Evolutionary conservation across 192 early-diverging fungal genomes (phyloP).

Genomic region (Umbelopsis isabellina): DNA sequence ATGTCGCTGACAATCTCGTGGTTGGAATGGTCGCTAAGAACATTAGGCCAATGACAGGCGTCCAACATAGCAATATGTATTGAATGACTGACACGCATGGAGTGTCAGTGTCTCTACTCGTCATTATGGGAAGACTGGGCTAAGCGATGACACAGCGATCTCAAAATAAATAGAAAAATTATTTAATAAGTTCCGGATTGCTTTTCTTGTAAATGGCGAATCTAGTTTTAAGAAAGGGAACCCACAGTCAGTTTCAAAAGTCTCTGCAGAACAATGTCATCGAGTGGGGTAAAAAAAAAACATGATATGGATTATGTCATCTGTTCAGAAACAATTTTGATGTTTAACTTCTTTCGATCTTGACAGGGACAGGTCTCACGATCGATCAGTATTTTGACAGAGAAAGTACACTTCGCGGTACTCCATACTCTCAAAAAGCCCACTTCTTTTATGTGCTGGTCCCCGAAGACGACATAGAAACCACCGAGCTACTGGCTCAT

Average conservation of each 20-base stretch:
- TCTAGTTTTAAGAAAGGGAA: slow-evolving; percentile 10
- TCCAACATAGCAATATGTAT: slow-evolving; percentile 1
- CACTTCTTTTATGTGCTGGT: slow-evolving; percentile 10
- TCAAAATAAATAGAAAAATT: not conserved
- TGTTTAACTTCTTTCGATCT: too few species aligned
- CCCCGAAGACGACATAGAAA: slow-evolving; percentile 1
- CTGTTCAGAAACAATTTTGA: not conserved
- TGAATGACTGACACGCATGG: not conserved
- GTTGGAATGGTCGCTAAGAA: not conserved
- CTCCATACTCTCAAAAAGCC: not conserved
- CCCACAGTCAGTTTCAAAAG: not conserved
- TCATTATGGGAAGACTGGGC: not conserved
- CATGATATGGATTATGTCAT: not conserved
- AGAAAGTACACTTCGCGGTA: not conserved
- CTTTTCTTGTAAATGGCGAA: not conserved
- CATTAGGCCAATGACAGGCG: not conserved
- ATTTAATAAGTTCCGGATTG: not conserved
- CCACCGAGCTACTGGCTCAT: slow-evolving; percentile 7
- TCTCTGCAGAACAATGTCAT: slow-evolving; percentile 6
- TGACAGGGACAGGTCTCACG: slow-evolving; percentile 9
- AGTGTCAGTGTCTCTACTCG: not conserved
- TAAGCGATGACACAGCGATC: not conserved
- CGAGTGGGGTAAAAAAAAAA: not conserved
- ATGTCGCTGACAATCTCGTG: not conserved
- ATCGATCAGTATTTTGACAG: slow-evolving; percentile 20